A percentile compares a stretch with the other conserved stretches of the same genome.
Evolutionary conservation across 225 moss, liverwort and hornwort species (phyloP).

Genomic region (Physcomitrellopsis africana): DNA sequence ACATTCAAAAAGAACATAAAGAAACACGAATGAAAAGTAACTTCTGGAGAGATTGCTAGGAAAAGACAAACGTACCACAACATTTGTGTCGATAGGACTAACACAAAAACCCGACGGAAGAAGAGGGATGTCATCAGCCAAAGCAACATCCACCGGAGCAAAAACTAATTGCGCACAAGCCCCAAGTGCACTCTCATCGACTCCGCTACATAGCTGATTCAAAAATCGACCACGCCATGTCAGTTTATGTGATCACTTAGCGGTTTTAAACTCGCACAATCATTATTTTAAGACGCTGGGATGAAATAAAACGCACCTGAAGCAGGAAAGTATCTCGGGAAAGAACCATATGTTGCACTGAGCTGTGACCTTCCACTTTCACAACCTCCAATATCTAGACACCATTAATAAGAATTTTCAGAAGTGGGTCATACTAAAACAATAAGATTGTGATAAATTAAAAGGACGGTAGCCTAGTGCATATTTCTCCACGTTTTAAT

Average conservation of each 20-base stretch:
- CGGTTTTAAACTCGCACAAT: neutral
- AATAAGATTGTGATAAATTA: neutral
- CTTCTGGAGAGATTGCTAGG: neutral
- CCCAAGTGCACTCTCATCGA: slow-evolving; percentile 93
- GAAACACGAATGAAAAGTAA: neutral
- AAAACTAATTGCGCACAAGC: slow-evolving; percentile 95
- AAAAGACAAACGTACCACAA: slow-evolving; percentile 54
- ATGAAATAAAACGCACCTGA: slow-evolving; percentile 56
- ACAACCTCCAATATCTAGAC: slow-evolving; percentile 92
- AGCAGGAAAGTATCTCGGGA: slow-evolving; percentile 83
- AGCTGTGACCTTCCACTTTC: slow-evolving; percentile 89
- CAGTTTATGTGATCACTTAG: neutral
- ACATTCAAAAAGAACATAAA: neutral
- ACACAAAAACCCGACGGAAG: slow-evolving; percentile 75
- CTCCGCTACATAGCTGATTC: slow-evolving; percentile 86
- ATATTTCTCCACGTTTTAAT: neutral
- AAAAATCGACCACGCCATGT: slow-evolving; percentile 20
- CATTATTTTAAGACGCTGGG: neutral
- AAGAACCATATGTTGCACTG: slow-evolving; percentile 81
- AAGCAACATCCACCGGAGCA: slow-evolving; percentile 88
- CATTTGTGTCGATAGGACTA: slow-evolving; percentile 86
- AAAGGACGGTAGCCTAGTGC: neutral
- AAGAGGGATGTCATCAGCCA: slow-evolving; percentile 88
- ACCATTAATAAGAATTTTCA: slow-evolving; percentile 3
- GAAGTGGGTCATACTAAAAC: neutral